Evolutionary conservation across 192 early-diverging fungal genomes (phyloP).

Genomic region (Coemansia sp.): DNA sequence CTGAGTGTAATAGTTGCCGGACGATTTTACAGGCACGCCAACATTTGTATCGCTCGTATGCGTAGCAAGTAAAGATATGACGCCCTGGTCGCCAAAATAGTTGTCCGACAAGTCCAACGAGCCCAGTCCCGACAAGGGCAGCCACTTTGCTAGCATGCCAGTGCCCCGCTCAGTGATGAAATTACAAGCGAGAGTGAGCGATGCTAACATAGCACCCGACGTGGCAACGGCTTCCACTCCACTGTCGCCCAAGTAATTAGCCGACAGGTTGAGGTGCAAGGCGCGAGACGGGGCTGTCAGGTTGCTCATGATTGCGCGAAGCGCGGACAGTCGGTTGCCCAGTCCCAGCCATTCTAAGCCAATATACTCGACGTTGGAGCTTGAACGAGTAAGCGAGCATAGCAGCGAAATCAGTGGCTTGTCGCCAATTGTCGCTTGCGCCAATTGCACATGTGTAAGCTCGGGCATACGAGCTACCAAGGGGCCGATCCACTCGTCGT

Average conservation of each 20-base stretch:
- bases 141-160: conserved; percentile 40
- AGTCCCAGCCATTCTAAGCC: conserved; percentile 52
- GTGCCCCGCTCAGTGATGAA: conserved; percentile 54
- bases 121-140: conserved; percentile 30
- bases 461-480: conserved; percentile 30
- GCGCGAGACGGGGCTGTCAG: conserved; percentile 5
- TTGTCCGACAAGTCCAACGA: conserved; percentile 49
- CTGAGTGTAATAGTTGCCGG: conserved; percentile 14
- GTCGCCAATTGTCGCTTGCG: conserved; percentile 37
- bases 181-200: conserved; percentile 50
- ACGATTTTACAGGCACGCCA: not conserved
- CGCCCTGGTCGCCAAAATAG: conserved; percentile 54
- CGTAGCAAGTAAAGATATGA: conserved; percentile 29
- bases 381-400: conserved; percentile 20
- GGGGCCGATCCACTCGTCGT: conserved; percentile 20
- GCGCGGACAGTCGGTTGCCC: conserved; percentile 35
- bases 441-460: conserved; percentile 41
- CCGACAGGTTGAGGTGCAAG: conserved; percentile 46
- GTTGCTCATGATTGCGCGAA: conserved; percentile 30
- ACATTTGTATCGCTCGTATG: not conserved
- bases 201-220: conserved; percentile 27
- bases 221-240: conserved; percentile 34
- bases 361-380: conserved; percentile 37
- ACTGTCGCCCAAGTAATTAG: conserved; percentile 48
- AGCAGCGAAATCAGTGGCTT: conserved; percentile 24